Evolutionary conservation across 192 early-diverging fungal genomes (phyloP).

Genomic region (Gigaspora rosea): DNA sequence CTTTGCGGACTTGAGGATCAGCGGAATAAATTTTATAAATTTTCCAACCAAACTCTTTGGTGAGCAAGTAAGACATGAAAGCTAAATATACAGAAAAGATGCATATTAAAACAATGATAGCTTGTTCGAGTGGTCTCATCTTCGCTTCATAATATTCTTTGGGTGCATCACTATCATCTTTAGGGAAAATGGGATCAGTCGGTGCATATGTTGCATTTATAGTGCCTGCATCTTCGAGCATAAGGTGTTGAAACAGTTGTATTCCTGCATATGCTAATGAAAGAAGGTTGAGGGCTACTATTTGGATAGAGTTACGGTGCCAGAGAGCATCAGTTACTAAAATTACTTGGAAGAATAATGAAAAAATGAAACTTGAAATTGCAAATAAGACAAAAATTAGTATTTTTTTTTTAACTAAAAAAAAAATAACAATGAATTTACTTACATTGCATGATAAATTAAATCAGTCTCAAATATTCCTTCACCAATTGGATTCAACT

Average conservation of each 20-base stretch:
- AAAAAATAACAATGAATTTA: no score
- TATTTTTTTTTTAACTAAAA: no score
- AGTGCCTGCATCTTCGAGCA: conserved; percentile 20
- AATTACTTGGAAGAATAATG: conserved; percentile 16
- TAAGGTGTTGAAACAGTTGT: conserved; percentile 51
- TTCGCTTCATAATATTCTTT: conserved; percentile 28
- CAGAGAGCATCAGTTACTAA: background rate
- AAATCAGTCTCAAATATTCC: no score
- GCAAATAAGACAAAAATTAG: background rate
- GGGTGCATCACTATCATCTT: background rate
- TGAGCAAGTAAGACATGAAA: no score
- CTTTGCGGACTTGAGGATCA: conserved; percentile 41
- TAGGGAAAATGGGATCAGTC: background rate
- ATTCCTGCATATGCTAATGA: conserved; percentile 52
- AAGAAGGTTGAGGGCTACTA: no score
- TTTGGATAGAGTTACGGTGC: conserved; percentile 56
- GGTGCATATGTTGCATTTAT: background rate
- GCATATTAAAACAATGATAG: conserved; percentile 45
- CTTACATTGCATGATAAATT: no score
- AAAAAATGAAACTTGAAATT: conserved; percentile 5
- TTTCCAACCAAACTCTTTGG: conserved; percentile 16
- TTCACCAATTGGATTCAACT: no score
- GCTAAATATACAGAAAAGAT: conserved; percentile 26
- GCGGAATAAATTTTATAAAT: conserved; percentile 50
- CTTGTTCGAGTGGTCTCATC: conserved; percentile 49